Evolutionary conservation across 1,284 basidiomycete species (phyloP), one percentile per base, ranked within the genome.

Genomic region (Tilletia horrida): DNA sequence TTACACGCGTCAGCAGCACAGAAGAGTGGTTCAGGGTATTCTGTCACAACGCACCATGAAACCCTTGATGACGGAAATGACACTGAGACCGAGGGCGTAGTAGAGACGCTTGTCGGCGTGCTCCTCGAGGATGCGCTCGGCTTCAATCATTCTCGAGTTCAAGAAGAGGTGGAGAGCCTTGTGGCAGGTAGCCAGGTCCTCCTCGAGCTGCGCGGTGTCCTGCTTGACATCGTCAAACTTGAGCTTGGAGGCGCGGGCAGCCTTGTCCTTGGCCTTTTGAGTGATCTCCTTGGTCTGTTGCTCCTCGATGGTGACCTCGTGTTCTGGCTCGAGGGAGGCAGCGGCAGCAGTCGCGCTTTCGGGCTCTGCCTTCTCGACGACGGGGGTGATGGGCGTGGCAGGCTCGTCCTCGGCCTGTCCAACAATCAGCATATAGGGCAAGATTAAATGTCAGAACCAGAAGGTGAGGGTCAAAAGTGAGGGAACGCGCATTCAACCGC

Each of bases 1-100:
- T 40, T 4, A 40, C 35, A 11, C 35, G 35, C 11, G 62, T n/a
- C 25, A 35, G 31, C n/a, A 43, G 45, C 3, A n/a, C 27, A 6
- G 23, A 63, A 43, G 9, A 25, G 23, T 40, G 6, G 11, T 6
- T 6, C 11, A 40, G 35, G 35, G 6, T 6, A 11, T 11, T 42
- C 21, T 16, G 64, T 31, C 18, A 57, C 2, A 21, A 66, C 65
- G 62, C 59, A 66, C 65, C 80, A 81, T 81, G 70, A 81, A 76
- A n/a, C 74, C 79, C 67, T 81, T 81, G 71, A 81, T 81, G 27
- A 76, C 76, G 16, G 77, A 75, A 31, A 81, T 79, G 29, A 81
- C 69, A 42, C 76, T 77, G 62, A 73, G 73, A 8, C 77, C 80
- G 63, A 81, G 72, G 2, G 80, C 79, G 57, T 81, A 78, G 73